These are phyloP conservation scores for Phaseolus lunatus DNA, from an alignment of 306 rosid genomes.

Conservation along the genomic window DNA sequence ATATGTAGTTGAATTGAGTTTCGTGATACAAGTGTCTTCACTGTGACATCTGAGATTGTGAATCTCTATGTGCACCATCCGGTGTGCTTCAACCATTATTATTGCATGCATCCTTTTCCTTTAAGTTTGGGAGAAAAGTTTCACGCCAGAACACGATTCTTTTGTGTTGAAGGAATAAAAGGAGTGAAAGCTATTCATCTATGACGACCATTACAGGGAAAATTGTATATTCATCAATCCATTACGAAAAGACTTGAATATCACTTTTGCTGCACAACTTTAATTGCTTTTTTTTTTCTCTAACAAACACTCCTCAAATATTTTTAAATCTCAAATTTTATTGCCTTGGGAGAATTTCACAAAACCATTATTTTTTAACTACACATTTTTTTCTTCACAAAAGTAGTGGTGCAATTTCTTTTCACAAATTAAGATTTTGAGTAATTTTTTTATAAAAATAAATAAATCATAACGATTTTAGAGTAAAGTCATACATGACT, in stretches of 20 bases:
- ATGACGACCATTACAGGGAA: not conserved
- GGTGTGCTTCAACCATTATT: not conserved
- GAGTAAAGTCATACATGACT: too few relatives aligned
- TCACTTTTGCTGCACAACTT: not conserved
- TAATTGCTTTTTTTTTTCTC: not conserved
- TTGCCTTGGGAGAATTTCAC: not conserved
- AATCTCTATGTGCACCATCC: slow-evolving; percentile 25
- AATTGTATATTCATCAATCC: slow-evolving; percentile 10
- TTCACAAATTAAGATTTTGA: too few relatives aligned
- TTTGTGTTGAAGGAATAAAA: not conserved
- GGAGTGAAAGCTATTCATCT: slow-evolving; percentile 6
- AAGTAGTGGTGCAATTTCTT: too few relatives aligned
- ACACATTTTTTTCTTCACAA: too few relatives aligned
- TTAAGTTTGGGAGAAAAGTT: not conserved
- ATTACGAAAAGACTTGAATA: not conserved
- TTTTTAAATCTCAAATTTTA: not conserved
- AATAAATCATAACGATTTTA: too few relatives aligned
- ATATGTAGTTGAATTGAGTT: not conserved
- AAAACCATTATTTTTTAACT: too few relatives aligned
- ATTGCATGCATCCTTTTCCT: not conserved
- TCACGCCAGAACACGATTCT: slow-evolving; percentile 23
- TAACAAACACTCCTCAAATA: not conserved
- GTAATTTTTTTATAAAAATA: too few relatives aligned
- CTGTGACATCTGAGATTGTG: slow-evolving; percentile 4
- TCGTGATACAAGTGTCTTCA: slow-evolving; percentile 1